Conservation (phyloP, 345 rosid species). For the Brassica juncea region DNA sequence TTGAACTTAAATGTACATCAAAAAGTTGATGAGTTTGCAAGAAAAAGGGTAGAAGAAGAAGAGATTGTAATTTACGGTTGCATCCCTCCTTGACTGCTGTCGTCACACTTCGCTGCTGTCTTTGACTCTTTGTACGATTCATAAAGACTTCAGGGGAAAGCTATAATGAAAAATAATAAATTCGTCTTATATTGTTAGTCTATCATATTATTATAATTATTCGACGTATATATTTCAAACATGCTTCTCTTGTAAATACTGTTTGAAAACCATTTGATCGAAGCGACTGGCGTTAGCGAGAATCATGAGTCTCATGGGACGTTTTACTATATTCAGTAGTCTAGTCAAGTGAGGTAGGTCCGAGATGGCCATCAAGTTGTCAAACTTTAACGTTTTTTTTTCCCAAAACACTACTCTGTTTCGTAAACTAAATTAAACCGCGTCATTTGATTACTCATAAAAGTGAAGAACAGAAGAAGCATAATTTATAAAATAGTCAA, state of each 20-base stretch:
- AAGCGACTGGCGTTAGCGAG: background rate
- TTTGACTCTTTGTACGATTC: constrained; percentile 3
- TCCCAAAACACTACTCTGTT: no score
- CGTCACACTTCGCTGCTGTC: constrained; percentile 19
- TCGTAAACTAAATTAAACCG: no score
- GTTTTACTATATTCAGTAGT: background rate
- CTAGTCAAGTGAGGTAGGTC: background rate
- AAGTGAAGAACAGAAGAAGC: no score
- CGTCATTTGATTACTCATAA: no score
- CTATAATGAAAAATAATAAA: background rate
- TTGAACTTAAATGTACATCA: background rate
- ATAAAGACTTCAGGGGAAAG: constrained; percentile 24
- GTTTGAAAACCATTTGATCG: background rate
- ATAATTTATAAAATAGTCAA: no score
- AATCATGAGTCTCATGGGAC: background rate
- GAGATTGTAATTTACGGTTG: constrained; percentile 9
- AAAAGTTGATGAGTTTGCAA: background rate
- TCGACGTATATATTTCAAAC: background rate
- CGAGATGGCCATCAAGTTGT: background rate
- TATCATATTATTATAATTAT: background rate
- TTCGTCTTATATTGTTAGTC: background rate
- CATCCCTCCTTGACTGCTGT: constrained; percentile 23
- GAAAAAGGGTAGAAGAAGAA: background rate
- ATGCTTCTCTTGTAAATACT: background rate
- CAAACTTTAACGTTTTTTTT: background rate